Conservation (phyloP, 306 rosid species). For the Casuarina equisetifolia region DNA sequence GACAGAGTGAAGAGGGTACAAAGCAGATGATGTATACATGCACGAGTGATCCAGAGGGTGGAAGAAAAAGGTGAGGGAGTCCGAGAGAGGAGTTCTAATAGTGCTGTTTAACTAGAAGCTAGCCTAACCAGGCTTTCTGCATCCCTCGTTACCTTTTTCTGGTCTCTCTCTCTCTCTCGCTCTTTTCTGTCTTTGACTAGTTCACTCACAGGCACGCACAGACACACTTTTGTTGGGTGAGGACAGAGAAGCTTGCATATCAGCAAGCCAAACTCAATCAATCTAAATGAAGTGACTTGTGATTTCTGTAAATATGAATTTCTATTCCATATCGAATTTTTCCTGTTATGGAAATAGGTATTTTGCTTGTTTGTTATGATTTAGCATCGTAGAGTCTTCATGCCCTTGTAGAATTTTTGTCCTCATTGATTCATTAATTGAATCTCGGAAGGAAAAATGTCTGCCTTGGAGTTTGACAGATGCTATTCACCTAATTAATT, state of each 20-base stretch:
- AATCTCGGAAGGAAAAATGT: neutral
- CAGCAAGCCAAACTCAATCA: no score
- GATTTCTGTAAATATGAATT: no score
- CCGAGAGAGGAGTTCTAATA: neutral
- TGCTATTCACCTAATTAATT: neutral
- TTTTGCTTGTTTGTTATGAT: no score
- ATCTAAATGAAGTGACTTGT: no score
- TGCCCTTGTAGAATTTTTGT: neutral
- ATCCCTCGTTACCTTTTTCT: neutral
- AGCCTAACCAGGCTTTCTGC: neutral
- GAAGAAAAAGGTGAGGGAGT: neutral
- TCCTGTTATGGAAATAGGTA: no score
- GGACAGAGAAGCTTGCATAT: no score
- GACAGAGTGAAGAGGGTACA: neutral
- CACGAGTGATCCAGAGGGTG: neutral
- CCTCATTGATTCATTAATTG: neutral
- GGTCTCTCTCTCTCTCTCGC: no score
- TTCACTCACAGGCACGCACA: neutral
- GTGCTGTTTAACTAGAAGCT: neutral
- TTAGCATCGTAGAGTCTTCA: no score
- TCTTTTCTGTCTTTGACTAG: neutral
- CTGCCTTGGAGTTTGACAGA: neutral
- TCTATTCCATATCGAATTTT: no score
- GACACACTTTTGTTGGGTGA: neutral
- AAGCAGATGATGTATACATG: neutral